Evolutionary conservation across 225 moss, liverwort and hornwort species (phyloP), one percentile per base, ranked within the genome.

Genomic region (Ulota crispa): DNA sequence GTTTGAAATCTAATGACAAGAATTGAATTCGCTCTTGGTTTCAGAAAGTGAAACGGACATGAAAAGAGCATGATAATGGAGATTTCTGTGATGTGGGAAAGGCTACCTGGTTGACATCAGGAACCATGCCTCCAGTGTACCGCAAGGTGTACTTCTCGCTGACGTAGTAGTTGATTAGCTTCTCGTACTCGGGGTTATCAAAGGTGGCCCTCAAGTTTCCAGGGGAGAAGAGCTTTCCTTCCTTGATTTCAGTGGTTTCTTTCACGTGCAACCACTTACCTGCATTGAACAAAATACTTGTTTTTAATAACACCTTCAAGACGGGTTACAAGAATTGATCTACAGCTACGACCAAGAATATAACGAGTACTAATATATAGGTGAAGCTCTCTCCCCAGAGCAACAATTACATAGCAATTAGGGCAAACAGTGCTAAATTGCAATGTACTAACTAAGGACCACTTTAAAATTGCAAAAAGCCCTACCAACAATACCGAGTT

Each of bases 171-270:
- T 96, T 99, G 88, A 99, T 96, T 87, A 99, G 73, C 91, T 99
- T 96, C 92, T 99, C 99, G 23, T 99, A 99, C 66, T 99, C 94
- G 2, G 99, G 95, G 83, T 99, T 96, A 81, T 96, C 96, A 52
- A 93, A 99, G 43, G 94, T 93, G 67, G 99, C 99, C 79, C 99
- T 88, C 89, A 99, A 84, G 74, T 99, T 99, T 30, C 96, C 99
- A 32, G 99, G 96, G 19, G 96, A 99, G 87, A 99, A 99, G 28
- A 99, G 87, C 79, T 99, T 99, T 16, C 99, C 94, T 79, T 99
- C 99, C 41, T 80, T 93, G 39, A 99, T 99, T 54, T 89, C 92
- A 12, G 91, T 92, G 6, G 99, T 99, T 80, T 99, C 99, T 89
- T 99, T 99, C 76, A 99, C 96, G 50, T 99, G 99, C 84, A 72